These are phyloP conservation scores for Colletotrichum abscissum DNA, from an alignment of 2,329 filamentous ascomycete genomes.

Conservation along the genomic window DNA sequence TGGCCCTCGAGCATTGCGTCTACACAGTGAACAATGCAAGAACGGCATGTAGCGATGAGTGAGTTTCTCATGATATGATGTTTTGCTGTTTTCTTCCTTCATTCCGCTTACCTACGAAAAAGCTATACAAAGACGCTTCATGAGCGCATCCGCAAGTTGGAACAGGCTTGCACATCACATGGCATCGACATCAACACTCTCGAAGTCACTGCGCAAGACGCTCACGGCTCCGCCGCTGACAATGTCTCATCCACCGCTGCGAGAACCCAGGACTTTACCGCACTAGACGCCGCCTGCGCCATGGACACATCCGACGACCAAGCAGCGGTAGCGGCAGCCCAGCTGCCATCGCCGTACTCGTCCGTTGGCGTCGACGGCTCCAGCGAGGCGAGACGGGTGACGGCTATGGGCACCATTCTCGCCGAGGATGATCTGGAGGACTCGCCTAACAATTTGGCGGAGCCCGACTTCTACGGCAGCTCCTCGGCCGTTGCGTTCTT, in stretches of 20 bases:
- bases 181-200: constrained; percentile 20
- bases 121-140: constrained; percentile 40
- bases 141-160: constrained; percentile 42
- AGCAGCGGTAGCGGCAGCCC: background rate
- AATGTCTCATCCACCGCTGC: background rate
- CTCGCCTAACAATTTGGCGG: constrained; percentile 26
- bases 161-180: constrained; percentile 37
- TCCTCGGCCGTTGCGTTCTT: constrained; percentile 53
- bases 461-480: constrained; percentile 48
- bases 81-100: background rate
- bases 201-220: background rate
- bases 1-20: constrained; percentile 48
- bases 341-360: background rate
- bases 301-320: background rate
- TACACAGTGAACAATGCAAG: constrained; percentile 51
- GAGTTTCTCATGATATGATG: accelerated
- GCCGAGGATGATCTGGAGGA: constrained; percentile 43
- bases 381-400: constrained; percentile 40
- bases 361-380: constrained; percentile 23
- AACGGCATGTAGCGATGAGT: constrained; percentile 37
- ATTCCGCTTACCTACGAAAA: background rate
- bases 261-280: background rate
- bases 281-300: background rate
- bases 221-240: background rate
- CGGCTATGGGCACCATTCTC: constrained; percentile 51